Evolutionary conservation across 2,329 filamentous ascomycete species (phyloP).

Genomic region (Taxawa tesnikishii): DNA sequence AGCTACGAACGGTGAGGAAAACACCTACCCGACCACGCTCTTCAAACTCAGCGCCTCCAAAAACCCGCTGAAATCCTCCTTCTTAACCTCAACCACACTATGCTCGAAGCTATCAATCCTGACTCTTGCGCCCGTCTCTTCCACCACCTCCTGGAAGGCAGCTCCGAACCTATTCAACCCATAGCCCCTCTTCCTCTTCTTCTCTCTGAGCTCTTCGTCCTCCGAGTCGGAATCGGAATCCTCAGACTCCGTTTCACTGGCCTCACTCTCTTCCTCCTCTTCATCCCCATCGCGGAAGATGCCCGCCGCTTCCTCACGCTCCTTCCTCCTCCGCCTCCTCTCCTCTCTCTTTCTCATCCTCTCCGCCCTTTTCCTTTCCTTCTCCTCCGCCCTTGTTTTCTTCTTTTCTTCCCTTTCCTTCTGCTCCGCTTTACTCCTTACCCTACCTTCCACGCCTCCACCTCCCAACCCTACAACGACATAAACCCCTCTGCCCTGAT

Average conservation of each 20-base stretch:
- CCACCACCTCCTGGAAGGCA: constrained; percentile 89
- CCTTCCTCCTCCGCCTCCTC: constrained; percentile 43
- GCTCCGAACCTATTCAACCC: constrained; percentile 84
- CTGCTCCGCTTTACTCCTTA: constrained; percentile 19
- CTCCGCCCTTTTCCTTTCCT: constrained; percentile 35
- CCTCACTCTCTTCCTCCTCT: constrained; percentile 39
- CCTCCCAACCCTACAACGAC: constrained; percentile 88
- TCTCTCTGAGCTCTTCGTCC: constrained; percentile 43
- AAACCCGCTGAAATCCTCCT: constrained; percentile 85
- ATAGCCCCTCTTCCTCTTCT: constrained; percentile 48
- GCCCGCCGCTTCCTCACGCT: constrained; percentile 47
- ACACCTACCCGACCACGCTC: constrained; percentile 63
- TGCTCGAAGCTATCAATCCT: constrained; percentile 95
- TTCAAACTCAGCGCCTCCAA: constrained; percentile 87
- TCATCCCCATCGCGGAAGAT: constrained; percentile 28
- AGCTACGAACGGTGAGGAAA: no score
- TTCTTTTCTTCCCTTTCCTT: constrained; percentile 51
- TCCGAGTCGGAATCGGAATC: constrained; percentile 16
- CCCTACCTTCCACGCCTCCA: constrained; percentile 59
- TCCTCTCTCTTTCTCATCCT: constrained; percentile 44
- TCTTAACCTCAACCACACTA: constrained; percentile 93
- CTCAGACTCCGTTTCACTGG: constrained; percentile 25
- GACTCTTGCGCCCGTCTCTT: constrained; percentile 79
- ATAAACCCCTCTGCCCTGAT: constrained; percentile 78
- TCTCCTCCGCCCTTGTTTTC: constrained; percentile 44